Base-by-base conservation (phyloP, 2,329 filamentous ascomycete genomes). In the Ceratocystis lukuohia region DNA sequence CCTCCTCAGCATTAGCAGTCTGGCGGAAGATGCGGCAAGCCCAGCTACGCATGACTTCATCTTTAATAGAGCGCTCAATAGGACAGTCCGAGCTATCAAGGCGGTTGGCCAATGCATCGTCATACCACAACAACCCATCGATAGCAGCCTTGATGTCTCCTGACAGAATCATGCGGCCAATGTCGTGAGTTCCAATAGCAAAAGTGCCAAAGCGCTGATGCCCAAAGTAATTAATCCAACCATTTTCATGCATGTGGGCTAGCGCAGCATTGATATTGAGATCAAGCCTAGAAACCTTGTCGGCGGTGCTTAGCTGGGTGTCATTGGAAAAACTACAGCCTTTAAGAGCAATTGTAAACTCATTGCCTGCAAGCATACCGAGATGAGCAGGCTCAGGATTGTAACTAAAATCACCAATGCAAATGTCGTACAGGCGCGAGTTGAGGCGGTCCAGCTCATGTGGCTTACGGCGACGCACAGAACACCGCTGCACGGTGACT, bases 181-280 rank as follows among this genome's bases (percentile, higher is more conserved):
- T 80, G 50, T 87, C 82, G 72, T 97, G 91, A 0, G 94, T 99
- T 44, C 91, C 88, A 12, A 89, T 88, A 33, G 85, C 79, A 75
- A 94, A 93, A 0, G 91, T 93, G 33, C 94, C 94, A 72, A 99
- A 99, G 28, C 94, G 86, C 76, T 99, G 94, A n/a, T 97, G 84
- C 7, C 94, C 94, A 73, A 92, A 99, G 77, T 97, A 99, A 76
- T 99, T 99, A 76, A 99, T 86, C 79, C 95, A 99, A 2, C 94
- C 94, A 57, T 87, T 82, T 56, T 84, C 77, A 65, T 82, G 79
- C 70, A 97, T 84, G 69, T 87, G 84, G 53, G 82, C 78, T 63
- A 96, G 77, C 0, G 89, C 80, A 15, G 80, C 74, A 66, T 80
- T 79, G 8, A 85, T 79, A 46, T 81, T 73, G 30, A 70, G 65